Evolutionary conservation across 2,329 filamentous ascomycete genomes (phyloP).

Genomic region (Ascochyta pisi): DNA sequence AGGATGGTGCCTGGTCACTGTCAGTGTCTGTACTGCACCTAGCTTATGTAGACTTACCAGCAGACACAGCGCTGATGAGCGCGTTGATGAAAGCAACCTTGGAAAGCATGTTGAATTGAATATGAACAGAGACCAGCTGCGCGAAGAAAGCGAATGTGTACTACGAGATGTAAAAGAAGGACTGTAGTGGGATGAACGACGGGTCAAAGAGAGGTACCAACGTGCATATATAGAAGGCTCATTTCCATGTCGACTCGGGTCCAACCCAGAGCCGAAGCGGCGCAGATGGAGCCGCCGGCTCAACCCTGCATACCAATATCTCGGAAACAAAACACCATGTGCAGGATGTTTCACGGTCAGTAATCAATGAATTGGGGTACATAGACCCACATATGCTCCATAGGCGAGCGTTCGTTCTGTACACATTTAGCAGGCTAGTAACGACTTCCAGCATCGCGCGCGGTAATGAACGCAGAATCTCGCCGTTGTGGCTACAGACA

Average conservation of each 20-base stretch:
- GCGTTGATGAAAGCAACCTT: constrained; percentile 41
- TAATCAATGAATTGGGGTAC: constrained; percentile 20
- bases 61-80: constrained; percentile 43
- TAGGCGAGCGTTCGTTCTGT: constrained; percentile 19
- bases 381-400: constrained; percentile 28
- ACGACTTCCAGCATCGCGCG: constrained; percentile 8
- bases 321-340: constrained; percentile 27
- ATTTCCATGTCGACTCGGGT: constrained; percentile 12
- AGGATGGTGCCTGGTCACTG: constrained; percentile 54
- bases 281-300: constrained; percentile 18
- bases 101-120: constrained; percentile 39
- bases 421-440: constrained; percentile 29
- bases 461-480: constrained; percentile 2
- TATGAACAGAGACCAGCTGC: constrained; percentile 34
- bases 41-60: constrained; percentile 24
- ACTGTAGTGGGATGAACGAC: constrained; percentile 24
- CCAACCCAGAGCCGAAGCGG: constrained; percentile 16
- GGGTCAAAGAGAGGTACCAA: constrained; percentile 4
- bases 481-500: constrained; percentile 14
- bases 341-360: constrained; percentile 17
- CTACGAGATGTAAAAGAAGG: constrained; percentile 29
- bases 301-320: constrained; percentile 25
- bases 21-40: neutral
- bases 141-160: constrained; percentile 19
- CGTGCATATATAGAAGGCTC: constrained; percentile 13